Conservation (phyloP, 1,139 yeast species). For the Eremothecium cymbalariae region DNA sequence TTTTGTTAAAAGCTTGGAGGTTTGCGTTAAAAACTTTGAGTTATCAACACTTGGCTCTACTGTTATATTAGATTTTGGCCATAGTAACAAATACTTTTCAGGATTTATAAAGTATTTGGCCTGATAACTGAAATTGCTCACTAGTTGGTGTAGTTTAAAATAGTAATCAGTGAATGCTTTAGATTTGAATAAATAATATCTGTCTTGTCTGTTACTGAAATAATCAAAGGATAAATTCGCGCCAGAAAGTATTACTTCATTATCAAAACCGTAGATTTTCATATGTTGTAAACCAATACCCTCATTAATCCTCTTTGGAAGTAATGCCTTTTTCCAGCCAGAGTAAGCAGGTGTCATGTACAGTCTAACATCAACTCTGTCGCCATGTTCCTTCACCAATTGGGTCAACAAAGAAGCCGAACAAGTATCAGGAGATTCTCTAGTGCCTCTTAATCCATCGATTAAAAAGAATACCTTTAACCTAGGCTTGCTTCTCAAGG, state of each 20-base stretch:
- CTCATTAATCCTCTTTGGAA: slow-evolving; percentile 84
- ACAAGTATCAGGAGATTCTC: slow-evolving; percentile 77
- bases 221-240: slow-evolving; percentile 89
- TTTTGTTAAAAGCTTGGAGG: slow-evolving; percentile 51
- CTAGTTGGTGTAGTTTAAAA: slow-evolving; percentile 54
- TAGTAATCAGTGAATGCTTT: slow-evolving; percentile 61
- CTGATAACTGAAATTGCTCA: slow-evolving; percentile 63
- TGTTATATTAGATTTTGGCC: slow-evolving; percentile 71
- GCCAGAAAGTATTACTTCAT: slow-evolving; percentile 80
- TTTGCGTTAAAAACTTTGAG: slow-evolving; percentile 48
- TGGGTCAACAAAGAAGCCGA: slow-evolving; percentile 70
- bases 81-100: slow-evolving; percentile 50
- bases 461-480: slow-evolving; percentile 66
- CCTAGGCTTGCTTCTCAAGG: slow-evolving; percentile 50
- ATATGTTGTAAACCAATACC: slow-evolving; percentile 92
- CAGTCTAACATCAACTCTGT: slow-evolving; percentile 71
- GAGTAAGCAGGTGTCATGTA: slow-evolving; percentile 83
- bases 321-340: slow-evolving; percentile 53
- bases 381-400: slow-evolving; percentile 58
- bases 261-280: slow-evolving; percentile 93
- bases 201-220: slow-evolving; percentile 92
- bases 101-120: slow-evolving; percentile 40
- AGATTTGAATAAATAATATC: slow-evolving; percentile 69
- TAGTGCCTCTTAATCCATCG: slow-evolving; percentile 86
- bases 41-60: slow-evolving; percentile 63